phyloP scores from a whole-genome alignment of 805 yeast genomes.

The Lipomyces sp. region DNA sequence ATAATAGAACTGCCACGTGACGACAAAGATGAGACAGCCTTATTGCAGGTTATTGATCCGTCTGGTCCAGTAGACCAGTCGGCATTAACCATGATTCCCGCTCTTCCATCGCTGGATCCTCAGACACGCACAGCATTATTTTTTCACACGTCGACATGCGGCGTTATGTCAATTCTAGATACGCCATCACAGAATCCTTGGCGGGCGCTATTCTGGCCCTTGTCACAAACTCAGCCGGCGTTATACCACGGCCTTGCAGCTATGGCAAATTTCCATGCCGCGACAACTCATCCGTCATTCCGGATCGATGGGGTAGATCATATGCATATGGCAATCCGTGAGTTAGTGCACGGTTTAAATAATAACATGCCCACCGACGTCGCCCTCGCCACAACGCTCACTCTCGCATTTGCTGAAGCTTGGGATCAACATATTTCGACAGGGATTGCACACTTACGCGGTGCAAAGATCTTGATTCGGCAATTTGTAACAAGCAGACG shows the following conservation, averaged over 20 bases:
- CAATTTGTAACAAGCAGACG: conserved; percentile 32
- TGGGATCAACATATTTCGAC: conserved; percentile 72
- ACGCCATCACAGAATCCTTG: conserved; percentile 75
- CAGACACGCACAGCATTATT: conserved; percentile 42
- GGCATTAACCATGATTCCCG: conserved; percentile 22
- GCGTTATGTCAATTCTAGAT: conserved; percentile 65
- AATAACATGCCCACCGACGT: conserved; percentile 59
- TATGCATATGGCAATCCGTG: conserved; percentile 65
- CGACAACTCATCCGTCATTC: conserved; percentile 49
- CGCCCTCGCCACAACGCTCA: conserved; percentile 67
- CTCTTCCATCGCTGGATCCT: conserved; percentile 32
- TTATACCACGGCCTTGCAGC: conserved; percentile 67
- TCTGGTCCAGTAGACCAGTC: conserved; percentile 23
- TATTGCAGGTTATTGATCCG: conserved; percentile 19
- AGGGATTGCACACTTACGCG: conserved; percentile 70
- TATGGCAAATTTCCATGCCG: conserved; percentile 67
- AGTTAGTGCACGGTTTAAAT: conserved; percentile 61
- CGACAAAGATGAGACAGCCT: not conserved
- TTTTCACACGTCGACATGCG: conserved; percentile 55
- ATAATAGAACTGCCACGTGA: not conserved
- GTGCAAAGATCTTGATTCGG: conserved; percentile 63
- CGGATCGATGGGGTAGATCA: conserved; percentile 58
- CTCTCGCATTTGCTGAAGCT: conserved; percentile 66
- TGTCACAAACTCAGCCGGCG: conserved; percentile 60
- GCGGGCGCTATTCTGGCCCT: conserved; percentile 61